Percentiles rank a stretch among this genome's conserved stretches.
Conservation (phyloP, 2,329 filamentous ascomycete species). For the Exutisphaerella laricina region DNA sequence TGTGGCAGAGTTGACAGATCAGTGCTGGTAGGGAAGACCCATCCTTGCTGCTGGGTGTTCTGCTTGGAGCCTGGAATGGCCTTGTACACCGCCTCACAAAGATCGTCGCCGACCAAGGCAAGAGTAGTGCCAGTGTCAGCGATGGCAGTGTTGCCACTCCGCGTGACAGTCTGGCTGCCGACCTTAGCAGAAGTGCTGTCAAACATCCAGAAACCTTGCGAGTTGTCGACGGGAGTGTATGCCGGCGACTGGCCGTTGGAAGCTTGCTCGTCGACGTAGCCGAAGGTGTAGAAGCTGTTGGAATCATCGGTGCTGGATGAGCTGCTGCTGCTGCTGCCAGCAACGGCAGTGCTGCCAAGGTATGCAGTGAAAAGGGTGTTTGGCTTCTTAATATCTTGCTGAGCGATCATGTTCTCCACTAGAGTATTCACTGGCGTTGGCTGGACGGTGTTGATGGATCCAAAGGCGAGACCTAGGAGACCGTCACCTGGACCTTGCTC, state of each 20-base stretch:
- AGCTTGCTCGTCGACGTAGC: constrained; percentile 60
- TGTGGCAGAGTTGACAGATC: constrained; percentile 51
- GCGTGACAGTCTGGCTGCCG: constrained; percentile 44
- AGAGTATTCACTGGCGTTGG: constrained; percentile 54
- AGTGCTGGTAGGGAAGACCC: constrained; percentile 54
- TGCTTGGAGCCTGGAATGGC: constrained; percentile 54
- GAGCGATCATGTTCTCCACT: constrained; percentile 62
- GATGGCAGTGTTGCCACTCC: constrained; percentile 59
- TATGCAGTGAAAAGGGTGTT: constrained; percentile 59
- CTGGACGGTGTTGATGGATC: constrained; percentile 32
- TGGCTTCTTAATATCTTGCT: constrained; percentile 49
- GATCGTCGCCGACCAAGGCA: constrained; percentile 56
- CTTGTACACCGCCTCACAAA: constrained; percentile 57
- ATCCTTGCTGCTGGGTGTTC: constrained; percentile 42
- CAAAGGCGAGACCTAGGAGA: constrained; percentile 60
- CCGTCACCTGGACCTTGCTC: constrained; percentile 54
- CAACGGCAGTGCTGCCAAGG: constrained; percentile 53
- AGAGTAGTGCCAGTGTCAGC: constrained; percentile 67
- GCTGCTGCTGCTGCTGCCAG: constrained; percentile 3
- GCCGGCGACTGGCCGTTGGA: constrained; percentile 40
- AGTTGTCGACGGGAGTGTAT: constrained; percentile 59
- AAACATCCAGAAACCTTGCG: constrained; percentile 64
- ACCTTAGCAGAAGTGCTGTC: constrained; percentile 48
- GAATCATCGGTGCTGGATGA: constrained; percentile 5
- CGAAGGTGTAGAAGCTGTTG: constrained; percentile 62